phyloP scores from a whole-genome alignment of 306 rosid genomes.

The Abrus precatorius region DNA sequence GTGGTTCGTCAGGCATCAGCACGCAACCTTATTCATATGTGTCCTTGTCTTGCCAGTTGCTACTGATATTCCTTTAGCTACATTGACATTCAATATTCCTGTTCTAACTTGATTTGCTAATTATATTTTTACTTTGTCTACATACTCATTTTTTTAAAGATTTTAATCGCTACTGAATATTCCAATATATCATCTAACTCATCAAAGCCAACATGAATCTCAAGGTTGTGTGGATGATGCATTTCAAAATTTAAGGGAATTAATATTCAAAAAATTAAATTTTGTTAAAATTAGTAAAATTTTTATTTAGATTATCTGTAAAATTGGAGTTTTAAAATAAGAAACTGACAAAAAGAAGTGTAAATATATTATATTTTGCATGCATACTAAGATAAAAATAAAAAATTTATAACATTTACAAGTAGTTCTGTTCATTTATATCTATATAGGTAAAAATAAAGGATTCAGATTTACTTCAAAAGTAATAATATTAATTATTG shows the following conservation, averaged over 20 bases:
- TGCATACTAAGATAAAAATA: neutral
- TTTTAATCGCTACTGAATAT: neutral
- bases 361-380: neutral
- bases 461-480: no score
- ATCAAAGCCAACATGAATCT: neutral
- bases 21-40: slow-evolving; percentile 10
- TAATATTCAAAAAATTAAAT: neutral
- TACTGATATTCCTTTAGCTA: neutral
- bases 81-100: neutral
- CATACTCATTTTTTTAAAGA: neutral
- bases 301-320: neutral
- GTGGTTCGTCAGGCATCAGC: neutral
- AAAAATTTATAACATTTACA: no score
- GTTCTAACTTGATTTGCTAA: neutral
- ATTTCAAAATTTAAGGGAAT: neutral
- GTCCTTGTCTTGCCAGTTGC: slow-evolving; percentile 48
- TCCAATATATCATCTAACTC: neutral
- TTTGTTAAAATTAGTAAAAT: neutral
- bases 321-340: neutral
- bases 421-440: no score
- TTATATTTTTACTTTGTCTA: neutral
- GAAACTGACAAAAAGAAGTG: no score
- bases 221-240: neutral
- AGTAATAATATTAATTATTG: no score
- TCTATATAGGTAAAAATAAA: no score